Base-by-base conservation (phyloP, 2,329 filamentous ascomycete genomes). In the Hymenoscyphus linearis region DNA sequence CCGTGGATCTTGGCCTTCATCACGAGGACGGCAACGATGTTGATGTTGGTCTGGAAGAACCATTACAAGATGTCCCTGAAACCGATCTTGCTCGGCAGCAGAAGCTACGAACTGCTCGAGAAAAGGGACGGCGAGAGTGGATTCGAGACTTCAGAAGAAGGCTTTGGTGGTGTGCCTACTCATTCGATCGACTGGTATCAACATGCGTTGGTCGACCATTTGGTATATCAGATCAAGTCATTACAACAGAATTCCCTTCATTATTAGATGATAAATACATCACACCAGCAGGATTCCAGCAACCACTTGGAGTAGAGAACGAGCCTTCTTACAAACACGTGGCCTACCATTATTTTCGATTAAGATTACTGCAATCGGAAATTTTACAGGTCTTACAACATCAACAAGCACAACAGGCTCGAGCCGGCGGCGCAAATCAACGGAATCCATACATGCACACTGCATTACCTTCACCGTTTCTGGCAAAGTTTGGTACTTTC, bases 141-240 rank as follows among this genome's bases (percentile, higher is more conserved):
- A 82, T 91, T 44, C 86, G 93, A 58, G 95, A 98, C 73, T 82
- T 96, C 65, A 86, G 92, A 57, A 83, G 93, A 60, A 84, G 93
- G 35, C 79, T 98, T 14, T 98, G 93, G 92, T 98, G 95, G 93
- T 96, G 92, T 76, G 93, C 93, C 1, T 98, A 98, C 75, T 93
- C 91, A 4, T 85, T 98, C 60, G 93, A 98, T 75, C 85, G 93
- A n/a, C 85, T 98, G 4, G 93, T 98, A 57, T 95, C 91, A 70
- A 93, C 91, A 25, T 97, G 93, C 68, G 93, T 98, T 27, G 93
- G 93, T 40, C 82, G 93, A 60, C 95, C 93, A 6, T 96, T 97
- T 70, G 93, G 93, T 34, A 91, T 98, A 65, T 93, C 89, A n/a
- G 95, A 98, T 76, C 90, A 96, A 73, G 91, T 96, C 65, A 91